A percentile compares a stretch with the other conserved stretches of the same genome.
These are phyloP conservation scores for Salix purpurea DNA, from an alignment of 345 rosid species.

Conservation along the genomic window DNA sequence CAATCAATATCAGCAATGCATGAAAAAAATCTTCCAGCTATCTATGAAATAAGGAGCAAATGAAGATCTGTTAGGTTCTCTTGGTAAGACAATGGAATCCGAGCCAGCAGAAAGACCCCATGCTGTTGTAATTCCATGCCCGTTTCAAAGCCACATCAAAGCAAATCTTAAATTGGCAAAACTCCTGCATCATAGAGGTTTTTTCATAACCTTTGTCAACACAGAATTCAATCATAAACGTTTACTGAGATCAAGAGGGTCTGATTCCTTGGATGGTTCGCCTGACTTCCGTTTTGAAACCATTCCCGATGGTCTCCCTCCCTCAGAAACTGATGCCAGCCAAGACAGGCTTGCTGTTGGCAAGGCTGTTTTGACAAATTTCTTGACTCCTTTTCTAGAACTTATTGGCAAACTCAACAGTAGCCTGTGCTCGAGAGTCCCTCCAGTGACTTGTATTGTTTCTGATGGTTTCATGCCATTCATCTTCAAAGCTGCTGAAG, in stretches of 20 bases:
- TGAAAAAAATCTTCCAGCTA: too few relatives aligned
- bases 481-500: background rate
- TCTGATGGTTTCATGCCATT: conserved; percentile 1
- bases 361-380: background rate
- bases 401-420: background rate
- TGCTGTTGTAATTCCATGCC: background rate
- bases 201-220: background rate
- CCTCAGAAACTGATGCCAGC: background rate
- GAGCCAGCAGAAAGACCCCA: background rate
- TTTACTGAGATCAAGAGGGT: background rate
- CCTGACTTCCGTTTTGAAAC: background rate
- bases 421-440: background rate
- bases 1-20: too few relatives aligned
- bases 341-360: background rate
- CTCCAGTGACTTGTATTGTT: background rate
- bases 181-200: background rate
- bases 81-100: too few relatives aligned
- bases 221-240: background rate
- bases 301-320: background rate
- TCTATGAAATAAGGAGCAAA: too few relatives aligned
- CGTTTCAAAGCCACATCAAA: background rate
- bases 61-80: too few relatives aligned
- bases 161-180: background rate
- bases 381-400: background rate
- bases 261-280: background rate